Evolutionary conservation across 2,329 filamentous ascomycete species (phyloP).

Genomic region (Chaetomiaceae sp.): DNA sequence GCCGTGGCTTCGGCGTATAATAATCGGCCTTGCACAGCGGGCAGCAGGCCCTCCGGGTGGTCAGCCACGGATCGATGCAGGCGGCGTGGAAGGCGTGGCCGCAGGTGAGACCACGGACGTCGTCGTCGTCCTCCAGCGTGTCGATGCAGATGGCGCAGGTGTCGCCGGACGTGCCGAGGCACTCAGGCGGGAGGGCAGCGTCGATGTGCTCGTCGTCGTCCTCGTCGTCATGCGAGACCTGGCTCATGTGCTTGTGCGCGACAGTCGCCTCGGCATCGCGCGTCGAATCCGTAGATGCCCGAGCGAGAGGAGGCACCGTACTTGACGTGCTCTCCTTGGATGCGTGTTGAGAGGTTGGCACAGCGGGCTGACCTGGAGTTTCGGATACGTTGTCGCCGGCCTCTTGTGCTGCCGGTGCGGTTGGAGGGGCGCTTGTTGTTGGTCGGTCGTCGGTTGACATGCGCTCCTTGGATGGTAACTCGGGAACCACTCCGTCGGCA

Average conservation of each 20-base stretch:
- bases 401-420: neutral
- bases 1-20: slow-evolving; percentile 84
- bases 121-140: slow-evolving; percentile 87
- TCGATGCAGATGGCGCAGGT: slow-evolving; percentile 97
- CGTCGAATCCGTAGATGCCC: slow-evolving; percentile 19
- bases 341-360: slow-evolving; percentile 19
- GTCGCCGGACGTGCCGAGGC: slow-evolving; percentile 77
- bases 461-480: slow-evolving; percentile 39
- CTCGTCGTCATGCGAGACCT: slow-evolving; percentile 37
- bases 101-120: slow-evolving; percentile 87
- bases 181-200: slow-evolving; percentile 72
- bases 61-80: slow-evolving; percentile 95
- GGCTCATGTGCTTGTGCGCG: slow-evolving; percentile 19
- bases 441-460: slow-evolving; percentile 38
- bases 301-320: slow-evolving; percentile 10
- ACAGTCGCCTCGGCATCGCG: slow-evolving; percentile 12
- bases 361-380: slow-evolving; percentile 19
- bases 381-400: slow-evolving; percentile 26
- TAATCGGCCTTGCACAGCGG: slow-evolving; percentile 98
- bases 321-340: slow-evolving; percentile 26
- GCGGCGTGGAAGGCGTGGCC: slow-evolving; percentile 97
- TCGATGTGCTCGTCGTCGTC: slow-evolving; percentile 76
- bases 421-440: slow-evolving; percentile 25
- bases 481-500: slow-evolving; percentile 50
- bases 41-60: slow-evolving; percentile 87